Evolutionary conservation across 176 grass and related monocot species (phyloP).

Genomic region (Carex scoparia): DNA sequence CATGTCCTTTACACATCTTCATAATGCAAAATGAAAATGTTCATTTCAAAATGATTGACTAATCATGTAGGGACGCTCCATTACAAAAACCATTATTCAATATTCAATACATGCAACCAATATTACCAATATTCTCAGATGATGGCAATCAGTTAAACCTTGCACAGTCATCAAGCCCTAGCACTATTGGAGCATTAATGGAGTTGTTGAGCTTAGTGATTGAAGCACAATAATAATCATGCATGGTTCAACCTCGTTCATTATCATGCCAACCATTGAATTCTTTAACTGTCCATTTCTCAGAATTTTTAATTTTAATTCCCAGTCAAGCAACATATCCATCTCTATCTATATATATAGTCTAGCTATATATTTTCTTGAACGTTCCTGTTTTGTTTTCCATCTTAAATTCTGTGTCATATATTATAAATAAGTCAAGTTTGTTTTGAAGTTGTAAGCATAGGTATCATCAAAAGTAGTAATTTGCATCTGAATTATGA

Average conservation of each 20-base stretch:
- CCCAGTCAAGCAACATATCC: not conserved
- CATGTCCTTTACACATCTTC: too few species aligned
- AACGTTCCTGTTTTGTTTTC: not conserved
- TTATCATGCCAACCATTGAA: not conserved
- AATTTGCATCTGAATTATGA: not conserved
- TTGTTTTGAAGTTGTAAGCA: not conserved
- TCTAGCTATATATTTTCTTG: not conserved
- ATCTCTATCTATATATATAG: not conserved
- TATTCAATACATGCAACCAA: too few species aligned
- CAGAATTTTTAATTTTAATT: not conserved
- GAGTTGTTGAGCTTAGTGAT: conserved; percentile 17
- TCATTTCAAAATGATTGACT: too few species aligned
- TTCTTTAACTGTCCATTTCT: conserved; percentile 12
- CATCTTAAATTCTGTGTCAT: not conserved
- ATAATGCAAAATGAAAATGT: too few species aligned
- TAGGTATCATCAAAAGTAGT: not conserved
- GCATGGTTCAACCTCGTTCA: not conserved
- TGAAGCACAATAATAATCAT: not conserved
- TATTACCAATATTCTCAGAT: not conserved
- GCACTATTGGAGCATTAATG: conserved; percentile 14
- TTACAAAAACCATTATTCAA: too few species aligned
- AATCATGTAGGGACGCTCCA: too few species aligned
- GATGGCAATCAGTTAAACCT: not conserved
- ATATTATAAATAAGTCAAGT: not conserved
- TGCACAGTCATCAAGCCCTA: not conserved